Base-by-base conservation (phyloP, 768 basidiomycete species). In the Leccinum subgranulosum region DNA sequence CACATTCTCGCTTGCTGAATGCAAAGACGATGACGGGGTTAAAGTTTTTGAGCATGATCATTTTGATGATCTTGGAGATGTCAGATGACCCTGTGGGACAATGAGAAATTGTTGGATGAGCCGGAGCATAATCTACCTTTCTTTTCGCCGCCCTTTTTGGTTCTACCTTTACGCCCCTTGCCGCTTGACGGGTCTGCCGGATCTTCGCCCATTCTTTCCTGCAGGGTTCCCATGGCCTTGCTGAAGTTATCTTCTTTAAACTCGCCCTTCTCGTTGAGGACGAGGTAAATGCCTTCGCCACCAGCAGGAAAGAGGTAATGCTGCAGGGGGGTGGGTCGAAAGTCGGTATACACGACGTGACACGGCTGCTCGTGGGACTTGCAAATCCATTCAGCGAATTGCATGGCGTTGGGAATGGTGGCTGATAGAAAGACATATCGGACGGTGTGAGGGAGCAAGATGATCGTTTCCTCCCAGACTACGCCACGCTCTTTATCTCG, bases 381-480 rank as follows among this genome's bases (percentile, higher is more conserved):
- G 78, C 90, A 93, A 69, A 99, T 94, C 97, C 97, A 99, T 74
- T 98, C 92, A 27, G 96, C 94, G 65, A 99, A 99, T 69, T 99
- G 93, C 92, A 97, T 96, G 10, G 96, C 94, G 74, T 99, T 98
- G 46, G 97, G 97, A 53, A 99, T 98, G 15, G 97, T 99, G 60
- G 97, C 96, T 21, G 97, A 99, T 34, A 99, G 86, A 76, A 99
- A 99, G 58, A 99, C 96, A 71, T 97, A 96, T 75, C 90, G 94
- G 60, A 98, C 96, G 14, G 86, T 88, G 72, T 97, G 92, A 9
- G 97, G 97, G 11, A 99, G 85, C 2, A 99, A 84, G 64, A 98
- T 98, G 69, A 98, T 97, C 1, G 94, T 95, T 73, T 97, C 95
- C 75, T 99, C 96, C 97, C 97, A 98, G 27, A 99, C 97, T 19